These are phyloP conservation scores for Parastagonospora nodorum DNA, from an alignment of 2,329 filamentous ascomycete species.

Conservation along the genomic window DNA sequence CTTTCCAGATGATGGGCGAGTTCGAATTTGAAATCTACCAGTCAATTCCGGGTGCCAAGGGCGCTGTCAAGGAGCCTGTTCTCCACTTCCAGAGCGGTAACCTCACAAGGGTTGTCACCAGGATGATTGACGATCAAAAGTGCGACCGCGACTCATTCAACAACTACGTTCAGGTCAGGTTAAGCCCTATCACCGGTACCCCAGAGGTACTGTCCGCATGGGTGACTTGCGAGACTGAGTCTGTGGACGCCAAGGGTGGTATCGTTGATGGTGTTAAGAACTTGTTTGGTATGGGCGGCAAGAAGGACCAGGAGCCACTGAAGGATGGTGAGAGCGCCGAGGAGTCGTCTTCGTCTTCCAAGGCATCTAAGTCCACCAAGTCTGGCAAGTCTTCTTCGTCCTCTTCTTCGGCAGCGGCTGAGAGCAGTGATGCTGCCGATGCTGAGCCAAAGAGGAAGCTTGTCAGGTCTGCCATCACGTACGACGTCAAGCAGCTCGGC, in stretches of 20 bases:
- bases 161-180: conserved; percentile 76
- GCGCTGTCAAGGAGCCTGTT: conserved; percentile 62
- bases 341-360: conserved; percentile 52
- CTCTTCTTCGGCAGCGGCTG: conserved; percentile 50
- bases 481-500: conserved; percentile 52
- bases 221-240: conserved; percentile 84
- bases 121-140: conserved; percentile 77
- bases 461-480: conserved; percentile 58
- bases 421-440: conserved; percentile 57
- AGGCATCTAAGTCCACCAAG: conserved; percentile 30
- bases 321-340: conserved; percentile 56
- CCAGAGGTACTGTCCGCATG: conserved; percentile 77
- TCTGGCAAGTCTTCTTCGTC: conserved; percentile 52
- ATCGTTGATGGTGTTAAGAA: conserved; percentile 95
- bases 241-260: conserved; percentile 71
- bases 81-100: conserved; percentile 78
- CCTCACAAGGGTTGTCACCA: conserved; percentile 78
- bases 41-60: conserved; percentile 59
- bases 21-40: conserved; percentile 83
- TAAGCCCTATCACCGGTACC: conserved; percentile 75
- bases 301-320: conserved; percentile 78
- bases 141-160: conserved; percentile 78
- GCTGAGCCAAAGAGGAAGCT: conserved; percentile 56
- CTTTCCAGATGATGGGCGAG: conserved; percentile 81
- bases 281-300: conserved; percentile 90